Evolutionary conservation across 2,329 filamentous ascomycete species (phyloP).

Genomic region (Teratosphaeria gauchensis): DNA sequence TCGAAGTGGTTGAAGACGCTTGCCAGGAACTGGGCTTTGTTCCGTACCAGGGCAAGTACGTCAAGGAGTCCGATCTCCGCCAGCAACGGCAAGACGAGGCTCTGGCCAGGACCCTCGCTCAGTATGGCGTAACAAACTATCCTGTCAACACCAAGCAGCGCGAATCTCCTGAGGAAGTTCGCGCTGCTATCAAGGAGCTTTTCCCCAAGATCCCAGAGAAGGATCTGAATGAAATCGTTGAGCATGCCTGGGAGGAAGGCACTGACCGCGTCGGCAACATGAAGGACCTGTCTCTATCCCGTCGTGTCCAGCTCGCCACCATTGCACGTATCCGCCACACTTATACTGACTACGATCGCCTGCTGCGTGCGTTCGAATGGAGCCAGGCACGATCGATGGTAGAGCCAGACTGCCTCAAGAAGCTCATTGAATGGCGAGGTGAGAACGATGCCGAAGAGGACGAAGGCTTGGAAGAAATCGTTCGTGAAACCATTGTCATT

Average conservation of each 20-base stretch:
- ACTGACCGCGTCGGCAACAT: constrained; percentile 50
- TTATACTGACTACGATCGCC: constrained; percentile 53
- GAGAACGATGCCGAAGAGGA: constrained; percentile 43
- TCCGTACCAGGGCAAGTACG: constrained; percentile 14
- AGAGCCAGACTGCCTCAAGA: constrained; percentile 46
- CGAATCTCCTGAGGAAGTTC: constrained; percentile 40
- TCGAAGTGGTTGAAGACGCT: constrained; percentile 47
- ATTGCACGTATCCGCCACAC: constrained; percentile 53
- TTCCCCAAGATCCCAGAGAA: constrained; percentile 53
- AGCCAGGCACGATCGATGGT: constrained; percentile 45
- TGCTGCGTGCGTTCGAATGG: constrained; percentile 44
- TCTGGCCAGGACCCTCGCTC: constrained; percentile 28
- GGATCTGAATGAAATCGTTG: constrained; percentile 49
- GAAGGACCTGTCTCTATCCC: constrained; percentile 42
- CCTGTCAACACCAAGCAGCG: constrained; percentile 21
- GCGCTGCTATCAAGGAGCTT: constrained; percentile 50
- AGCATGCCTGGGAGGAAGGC: constrained; percentile 52
- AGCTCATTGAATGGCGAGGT: constrained; percentile 53
- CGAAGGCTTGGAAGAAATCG: constrained; percentile 49
- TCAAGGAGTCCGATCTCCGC: constrained; percentile 18
- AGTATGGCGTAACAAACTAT: constrained; percentile 18
- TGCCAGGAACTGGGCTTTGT: constrained; percentile 43
- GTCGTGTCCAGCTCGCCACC: constrained; percentile 51
- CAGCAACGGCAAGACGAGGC: constrained; percentile 13
- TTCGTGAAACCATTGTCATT: constrained; percentile 55